A percentile compares a stretch with the other conserved stretches of the same genome.
Conservation (phyloP, 805 yeast genomes). For the Dipodascopsis uninucleata region DNA sequence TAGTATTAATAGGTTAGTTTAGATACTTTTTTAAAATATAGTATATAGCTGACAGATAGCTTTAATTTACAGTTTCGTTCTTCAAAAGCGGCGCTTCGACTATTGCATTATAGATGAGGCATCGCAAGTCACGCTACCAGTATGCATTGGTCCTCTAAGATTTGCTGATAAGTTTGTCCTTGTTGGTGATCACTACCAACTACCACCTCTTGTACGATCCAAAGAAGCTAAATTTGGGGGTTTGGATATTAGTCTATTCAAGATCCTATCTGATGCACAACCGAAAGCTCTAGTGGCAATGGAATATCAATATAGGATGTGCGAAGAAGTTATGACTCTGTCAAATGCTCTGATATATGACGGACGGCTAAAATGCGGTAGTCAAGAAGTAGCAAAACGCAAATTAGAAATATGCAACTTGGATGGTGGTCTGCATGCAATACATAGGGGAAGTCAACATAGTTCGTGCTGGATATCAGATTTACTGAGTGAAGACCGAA, state of each 20-base stretch:
- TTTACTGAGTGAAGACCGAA: constrained; percentile 51
- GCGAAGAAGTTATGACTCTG: constrained; percentile 77
- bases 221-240: constrained; percentile 63
- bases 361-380: constrained; percentile 74
- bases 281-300: constrained; percentile 76
- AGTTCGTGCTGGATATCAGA: constrained; percentile 51
- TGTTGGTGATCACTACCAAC: constrained; percentile 95
- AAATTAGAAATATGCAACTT: constrained; percentile 48
- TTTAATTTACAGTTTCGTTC: constrained; percentile 39
- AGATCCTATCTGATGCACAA: constrained; percentile 62
- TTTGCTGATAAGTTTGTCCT: constrained; percentile 74
- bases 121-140: constrained; percentile 89
- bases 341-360: constrained; percentile 77
- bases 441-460: constrained; percentile 2
- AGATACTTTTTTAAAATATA: too few relatives aligned
- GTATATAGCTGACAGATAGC: too few relatives aligned
- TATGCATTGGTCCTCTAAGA: constrained; percentile 82
- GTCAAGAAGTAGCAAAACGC: constrained; percentile 57
- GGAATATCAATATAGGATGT: constrained; percentile 87
- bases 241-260: constrained; percentile 72
- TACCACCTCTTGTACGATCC: constrained; percentile 80
- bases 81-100: constrained; percentile 64
- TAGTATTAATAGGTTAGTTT: constrained; percentile 53
- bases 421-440: constrained; percentile 6
- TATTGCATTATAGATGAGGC: constrained; percentile 96